phyloP scores from a whole-genome alignment of 176 grass and related monocot genomes.

The Avena sativa region DNA sequence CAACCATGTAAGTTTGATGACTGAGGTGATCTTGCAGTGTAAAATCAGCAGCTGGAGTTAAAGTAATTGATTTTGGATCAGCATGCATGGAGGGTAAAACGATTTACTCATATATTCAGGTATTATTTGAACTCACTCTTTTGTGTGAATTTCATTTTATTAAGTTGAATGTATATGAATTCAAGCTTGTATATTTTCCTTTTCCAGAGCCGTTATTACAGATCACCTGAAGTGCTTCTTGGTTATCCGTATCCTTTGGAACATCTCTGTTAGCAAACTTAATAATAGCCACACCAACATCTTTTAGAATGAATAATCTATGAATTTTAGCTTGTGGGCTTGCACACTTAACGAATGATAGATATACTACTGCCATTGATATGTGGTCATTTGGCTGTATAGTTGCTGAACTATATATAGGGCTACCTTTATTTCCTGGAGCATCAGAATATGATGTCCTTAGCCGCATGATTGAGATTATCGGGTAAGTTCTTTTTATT shows the following conservation, averaged over 20 bases:
- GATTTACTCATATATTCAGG: slow-evolving; percentile 98
- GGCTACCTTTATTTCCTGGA: slow-evolving; percentile 95
- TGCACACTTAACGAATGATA: slow-evolving; percentile 70
- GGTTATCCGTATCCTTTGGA: slow-evolving; percentile 98
- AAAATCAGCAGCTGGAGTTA: slow-evolving; percentile 89
- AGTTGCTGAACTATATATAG: slow-evolving; percentile 91
- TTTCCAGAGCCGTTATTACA: slow-evolving; percentile 98
- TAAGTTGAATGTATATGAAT: slow-evolving; percentile 40
- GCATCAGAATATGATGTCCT: slow-evolving; percentile 97
- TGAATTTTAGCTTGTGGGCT: slow-evolving; percentile 41
- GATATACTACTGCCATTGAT: slow-evolving; percentile 96
- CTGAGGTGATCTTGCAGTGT: slow-evolving; percentile 61
- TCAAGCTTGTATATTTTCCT: slow-evolving; percentile 50
- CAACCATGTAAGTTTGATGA: slow-evolving; percentile 43
- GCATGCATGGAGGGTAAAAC: slow-evolving; percentile 96
- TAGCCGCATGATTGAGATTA: slow-evolving; percentile 86
- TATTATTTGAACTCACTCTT: slow-evolving; percentile 51
- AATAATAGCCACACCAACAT: slow-evolving; percentile 31
- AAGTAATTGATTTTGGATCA: slow-evolving; percentile 99
- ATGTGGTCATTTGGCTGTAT: slow-evolving; percentile 99
- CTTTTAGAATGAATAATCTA: slow-evolving; percentile 29
- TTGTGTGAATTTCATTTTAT: slow-evolving; percentile 32
- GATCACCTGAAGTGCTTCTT: slow-evolving; percentile 97
- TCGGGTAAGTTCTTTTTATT: slow-evolving; percentile 63
- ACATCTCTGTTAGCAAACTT: slow-evolving; percentile 34